Percentiles rank a stretch among this genome's conserved stretches.
These are phyloP conservation scores for Coniochaeta sp. DNA, from an alignment of 2,329 filamentous ascomycete genomes.

Conservation along the genomic window DNA sequence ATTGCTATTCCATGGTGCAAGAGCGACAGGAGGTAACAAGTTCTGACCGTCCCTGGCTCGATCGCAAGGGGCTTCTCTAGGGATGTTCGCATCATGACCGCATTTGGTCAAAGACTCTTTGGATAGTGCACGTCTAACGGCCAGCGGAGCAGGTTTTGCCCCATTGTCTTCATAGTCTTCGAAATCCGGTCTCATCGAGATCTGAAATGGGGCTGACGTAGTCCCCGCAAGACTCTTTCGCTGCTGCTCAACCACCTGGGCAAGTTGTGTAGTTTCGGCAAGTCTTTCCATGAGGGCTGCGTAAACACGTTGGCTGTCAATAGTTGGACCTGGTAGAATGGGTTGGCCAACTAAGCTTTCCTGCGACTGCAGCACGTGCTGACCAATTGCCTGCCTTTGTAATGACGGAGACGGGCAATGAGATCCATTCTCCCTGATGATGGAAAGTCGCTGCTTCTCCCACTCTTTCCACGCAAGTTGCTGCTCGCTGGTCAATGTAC, in stretches of 20 bases:
- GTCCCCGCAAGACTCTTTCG: background rate
- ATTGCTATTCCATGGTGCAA: background rate
- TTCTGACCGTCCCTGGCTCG: background rate
- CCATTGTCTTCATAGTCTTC: background rate
- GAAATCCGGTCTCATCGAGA: background rate
- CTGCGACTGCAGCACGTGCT: conserved; percentile 16
- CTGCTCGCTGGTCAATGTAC: conserved; percentile 42
- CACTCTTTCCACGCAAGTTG: conserved; percentile 29
- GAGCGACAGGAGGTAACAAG: background rate
- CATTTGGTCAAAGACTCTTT: background rate
- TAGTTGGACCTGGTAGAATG: conserved; percentile 17
- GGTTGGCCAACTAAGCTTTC: conserved; percentile 5
- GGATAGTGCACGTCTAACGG: background rate
- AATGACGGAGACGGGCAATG: conserved; percentile 32
- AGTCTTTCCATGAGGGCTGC: conserved; percentile 55
- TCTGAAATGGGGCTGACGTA: background rate
- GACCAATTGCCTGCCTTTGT: conserved; percentile 14
- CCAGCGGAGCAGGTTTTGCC: background rate
- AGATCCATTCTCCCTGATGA: conserved; percentile 51
- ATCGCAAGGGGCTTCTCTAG: background rate
- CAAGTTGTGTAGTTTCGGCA: conserved; percentile 27
- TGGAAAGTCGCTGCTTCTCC: conserved; percentile 51
- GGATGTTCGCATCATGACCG: background rate
- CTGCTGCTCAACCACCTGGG: conserved; percentile 10
- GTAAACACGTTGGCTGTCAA: conserved; percentile 54